A percentile compares a stretch with the other conserved stretches of the same genome.
phyloP scores from a whole-genome alignment of 2,329 filamentous ascomycete genomes.

The Diaporthe vexans region DNA sequence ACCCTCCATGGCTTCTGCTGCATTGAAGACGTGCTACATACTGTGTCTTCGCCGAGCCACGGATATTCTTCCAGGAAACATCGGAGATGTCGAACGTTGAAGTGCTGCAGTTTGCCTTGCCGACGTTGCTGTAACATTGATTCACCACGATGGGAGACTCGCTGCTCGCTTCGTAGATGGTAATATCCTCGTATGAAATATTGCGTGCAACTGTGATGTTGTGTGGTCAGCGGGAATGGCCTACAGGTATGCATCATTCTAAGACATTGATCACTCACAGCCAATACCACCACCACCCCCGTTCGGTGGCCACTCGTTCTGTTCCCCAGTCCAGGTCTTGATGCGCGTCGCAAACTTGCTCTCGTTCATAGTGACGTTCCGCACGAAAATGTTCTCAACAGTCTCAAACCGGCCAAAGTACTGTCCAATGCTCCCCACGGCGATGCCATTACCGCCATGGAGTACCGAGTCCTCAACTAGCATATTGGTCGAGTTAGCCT shows the following conservation, averaged over 20 bases:
- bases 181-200: background rate
- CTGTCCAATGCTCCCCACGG: background rate
- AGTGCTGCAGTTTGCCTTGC: background rate
- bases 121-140: background rate
- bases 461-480: background rate
- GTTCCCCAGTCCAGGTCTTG: background rate
- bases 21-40: background rate
- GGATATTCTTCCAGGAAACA: background rate
- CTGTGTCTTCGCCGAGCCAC: background rate
- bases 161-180: background rate
- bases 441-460: background rate
- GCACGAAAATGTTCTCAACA: background rate
- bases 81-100: background rate
- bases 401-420: background rate
- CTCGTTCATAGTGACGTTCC: background rate
- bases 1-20: background rate
- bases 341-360: conserved; percentile 1
- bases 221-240: background rate
- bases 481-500: background rate
- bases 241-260: background rate
- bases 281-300: background rate
- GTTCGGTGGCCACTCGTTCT: background rate
- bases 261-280: background rate
- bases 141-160: background rate
- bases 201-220: background rate